Base-by-base conservation (phyloP, 305 asterid genomes). In the Withania somnifera region DNA sequence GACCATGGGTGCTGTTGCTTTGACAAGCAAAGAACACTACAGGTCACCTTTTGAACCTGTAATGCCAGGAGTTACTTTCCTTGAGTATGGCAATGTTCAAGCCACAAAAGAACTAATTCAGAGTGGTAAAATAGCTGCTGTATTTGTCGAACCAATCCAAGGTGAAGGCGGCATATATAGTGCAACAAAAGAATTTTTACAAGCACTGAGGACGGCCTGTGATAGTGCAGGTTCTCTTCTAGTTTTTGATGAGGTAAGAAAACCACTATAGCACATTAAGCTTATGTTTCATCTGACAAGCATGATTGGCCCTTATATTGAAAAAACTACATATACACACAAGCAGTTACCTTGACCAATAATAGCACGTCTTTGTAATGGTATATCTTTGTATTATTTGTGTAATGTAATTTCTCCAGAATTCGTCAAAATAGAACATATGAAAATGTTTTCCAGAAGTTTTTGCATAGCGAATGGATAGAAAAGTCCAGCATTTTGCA, bases 121-220 rank as follows among this genome's bases (percentile, higher is more conserved):
- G 80, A 91, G 90, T 78, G 94, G 97, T 28, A 94, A 88, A 81
- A 82, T 94, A 63, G 99, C 99, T 64, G 99, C 98, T 3, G 98
- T 96, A 11, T 94, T 96, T 86, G 97, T 94, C 69, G 99, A 96
- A 75, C 99, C 99, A 34, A 86, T 96, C 83, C 98, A 96, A 83
- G 99, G 99, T 57, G 99, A 96, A 88, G 98, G 99, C n/a, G 99
- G 99, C 22, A 92, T 96, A 87, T 82, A 91, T 56, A 89, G 94
- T 67, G 95, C 98, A 17, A 85, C 95, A 0, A 88, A 90, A 87
- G 95, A 92, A 79, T 96, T 96, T 50, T 81, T 94, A 84, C 92
- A 88, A 80, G 87, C 97, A 1, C 73, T 96, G 85, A 98, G 95
- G n/a, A 66, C 83, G 83, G 93, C 97, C 0, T 96, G 98, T 88